phyloP scores from a whole-genome alignment of 2,329 filamentous ascomycete species.

The Pseudogymnoascus sp. region DNA sequence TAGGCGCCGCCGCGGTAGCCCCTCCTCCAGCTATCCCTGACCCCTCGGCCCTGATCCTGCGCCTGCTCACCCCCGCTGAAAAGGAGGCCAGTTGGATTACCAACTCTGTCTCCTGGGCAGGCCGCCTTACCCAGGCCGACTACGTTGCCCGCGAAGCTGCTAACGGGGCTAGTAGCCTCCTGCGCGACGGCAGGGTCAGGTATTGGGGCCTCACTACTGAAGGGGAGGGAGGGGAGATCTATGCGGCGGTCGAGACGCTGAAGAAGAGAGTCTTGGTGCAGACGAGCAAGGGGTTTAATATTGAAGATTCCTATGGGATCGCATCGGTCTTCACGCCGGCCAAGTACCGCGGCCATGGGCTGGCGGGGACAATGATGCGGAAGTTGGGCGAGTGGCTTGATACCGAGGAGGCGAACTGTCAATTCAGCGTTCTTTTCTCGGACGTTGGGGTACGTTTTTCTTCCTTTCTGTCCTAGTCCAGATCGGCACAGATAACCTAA shows the following conservation, averaged over 20 bases:
- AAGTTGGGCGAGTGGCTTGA: background rate
- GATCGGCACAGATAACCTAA: background rate
- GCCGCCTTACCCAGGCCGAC: background rate
- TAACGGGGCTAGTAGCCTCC: background rate
- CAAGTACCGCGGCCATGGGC: background rate
- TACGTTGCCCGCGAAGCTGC: background rate
- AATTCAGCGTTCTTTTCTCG: background rate
- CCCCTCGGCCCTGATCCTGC: background rate
- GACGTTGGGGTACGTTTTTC: background rate
- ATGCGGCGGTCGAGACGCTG: background rate
- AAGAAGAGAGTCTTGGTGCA: background rate
- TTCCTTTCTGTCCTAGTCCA: background rate
- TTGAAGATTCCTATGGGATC: background rate
- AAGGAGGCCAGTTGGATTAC: background rate
- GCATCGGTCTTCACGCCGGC: background rate
- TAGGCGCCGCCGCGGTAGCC: background rate
- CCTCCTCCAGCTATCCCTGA: background rate
- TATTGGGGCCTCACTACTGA: background rate
- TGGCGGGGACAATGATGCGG: background rate
- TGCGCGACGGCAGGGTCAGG: background rate
- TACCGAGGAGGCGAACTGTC: background rate
- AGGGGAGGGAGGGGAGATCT: background rate
- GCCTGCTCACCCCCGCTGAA: background rate
- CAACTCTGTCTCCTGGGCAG: background rate
- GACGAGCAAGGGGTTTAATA: background rate